Evolutionary conservation across 352 stramenopile genomes (phyloP).

Genomic region (Phytophthora sp.): DNA sequence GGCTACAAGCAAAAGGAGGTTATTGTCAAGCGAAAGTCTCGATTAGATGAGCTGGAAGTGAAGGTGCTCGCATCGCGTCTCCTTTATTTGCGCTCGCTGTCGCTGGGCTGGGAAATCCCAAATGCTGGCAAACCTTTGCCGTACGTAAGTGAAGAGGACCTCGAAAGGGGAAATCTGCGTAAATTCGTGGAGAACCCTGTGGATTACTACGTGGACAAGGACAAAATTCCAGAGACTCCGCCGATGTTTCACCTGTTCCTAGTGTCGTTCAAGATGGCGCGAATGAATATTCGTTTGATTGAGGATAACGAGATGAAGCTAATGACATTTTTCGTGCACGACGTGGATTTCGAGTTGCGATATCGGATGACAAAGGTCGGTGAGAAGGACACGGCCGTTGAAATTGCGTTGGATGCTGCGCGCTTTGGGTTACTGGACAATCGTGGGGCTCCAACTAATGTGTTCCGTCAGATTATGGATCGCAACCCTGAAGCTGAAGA

Average conservation of each 20-base stretch:
- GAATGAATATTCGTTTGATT: slow-evolving; percentile 56
- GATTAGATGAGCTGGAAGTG: slow-evolving; percentile 59
- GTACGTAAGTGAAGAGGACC: slow-evolving; percentile 46
- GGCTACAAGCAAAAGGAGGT: slow-evolving; percentile 52
- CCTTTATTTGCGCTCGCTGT: slow-evolving; percentile 63
- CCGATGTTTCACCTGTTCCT: slow-evolving; percentile 68
- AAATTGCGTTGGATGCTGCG: slow-evolving; percentile 52
- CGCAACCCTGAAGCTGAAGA: slow-evolving; percentile 66
- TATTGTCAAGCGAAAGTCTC: slow-evolving; percentile 43
- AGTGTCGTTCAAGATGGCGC: slow-evolving; percentile 62
- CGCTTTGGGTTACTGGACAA: slow-evolving; percentile 81
- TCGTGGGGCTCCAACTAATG: slow-evolving; percentile 63
- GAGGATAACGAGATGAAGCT: slow-evolving; percentile 55
- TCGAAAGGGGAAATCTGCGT: slow-evolving; percentile 59
- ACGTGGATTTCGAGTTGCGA: slow-evolving; percentile 52
- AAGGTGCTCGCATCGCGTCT: slow-evolving; percentile 66
- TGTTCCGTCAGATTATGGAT: slow-evolving; percentile 79
- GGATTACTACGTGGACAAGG: slow-evolving; percentile 63
- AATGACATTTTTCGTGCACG: slow-evolving; percentile 62
- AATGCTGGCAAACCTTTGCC: slow-evolving; percentile 56
- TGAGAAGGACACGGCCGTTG: slow-evolving; percentile 46
- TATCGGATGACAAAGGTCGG: slow-evolving; percentile 56
- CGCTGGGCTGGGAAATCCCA: slow-evolving; percentile 73
- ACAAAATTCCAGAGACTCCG: slow-evolving; percentile 40
- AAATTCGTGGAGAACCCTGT: slow-evolving; percentile 71